A percentile compares a stretch with the other conserved stretches of the same genome.
These are phyloP conservation scores for Termitomyces sp. DNA, from an alignment of 768 basidiomycete genomes.

Conservation along the genomic window DNA sequence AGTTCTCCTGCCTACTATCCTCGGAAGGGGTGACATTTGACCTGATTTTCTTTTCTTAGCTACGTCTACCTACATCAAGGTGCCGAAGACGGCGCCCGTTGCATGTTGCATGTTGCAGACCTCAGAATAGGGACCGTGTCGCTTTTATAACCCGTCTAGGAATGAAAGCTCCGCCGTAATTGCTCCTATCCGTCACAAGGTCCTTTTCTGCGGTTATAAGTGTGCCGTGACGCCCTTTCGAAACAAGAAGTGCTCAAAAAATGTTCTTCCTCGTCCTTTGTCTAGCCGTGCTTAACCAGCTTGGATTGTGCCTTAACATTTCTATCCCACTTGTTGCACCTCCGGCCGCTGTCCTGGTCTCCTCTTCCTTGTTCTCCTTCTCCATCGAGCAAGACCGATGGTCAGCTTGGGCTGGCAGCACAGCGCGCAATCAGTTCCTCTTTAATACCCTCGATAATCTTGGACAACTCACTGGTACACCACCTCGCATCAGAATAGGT, in stretches of 20 bases:
- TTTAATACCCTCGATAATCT: slow-evolving; percentile 58
- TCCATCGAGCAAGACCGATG: slow-evolving; percentile 72
- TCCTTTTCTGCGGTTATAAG: slow-evolving; percentile 2
- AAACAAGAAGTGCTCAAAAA: background rate
- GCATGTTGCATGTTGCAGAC: background rate
- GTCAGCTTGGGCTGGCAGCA: slow-evolving; percentile 61
- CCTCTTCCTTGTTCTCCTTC: slow-evolving; percentile 48
- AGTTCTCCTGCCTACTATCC: background rate
- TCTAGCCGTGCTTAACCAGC: slow-evolving; percentile 1
- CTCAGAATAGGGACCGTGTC: slow-evolving; percentile 3
- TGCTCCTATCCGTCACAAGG: slow-evolving; percentile 1
- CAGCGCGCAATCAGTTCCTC: slow-evolving; percentile 53
- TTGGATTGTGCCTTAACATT: slow-evolving; percentile 6
- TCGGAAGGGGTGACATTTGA: background rate
- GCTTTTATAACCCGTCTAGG: background rate
- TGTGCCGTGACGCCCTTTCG: background rate
- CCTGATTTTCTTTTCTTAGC: background rate
- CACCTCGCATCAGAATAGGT: slow-evolving; percentile 57
- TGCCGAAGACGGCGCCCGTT: background rate
- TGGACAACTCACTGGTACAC: slow-evolving; percentile 43
- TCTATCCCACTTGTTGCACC: slow-evolving; percentile 6
- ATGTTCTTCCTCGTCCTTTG: slow-evolving; percentile 3
- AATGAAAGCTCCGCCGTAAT: background rate
- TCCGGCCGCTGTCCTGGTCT: slow-evolving; percentile 6
- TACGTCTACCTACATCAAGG: background rate